Evolutionary conservation across 2,329 filamentous ascomycete species (phyloP), one percentile per base, ranked within the genome.

Genomic region (Lachnellula subtilissima): DNA sequence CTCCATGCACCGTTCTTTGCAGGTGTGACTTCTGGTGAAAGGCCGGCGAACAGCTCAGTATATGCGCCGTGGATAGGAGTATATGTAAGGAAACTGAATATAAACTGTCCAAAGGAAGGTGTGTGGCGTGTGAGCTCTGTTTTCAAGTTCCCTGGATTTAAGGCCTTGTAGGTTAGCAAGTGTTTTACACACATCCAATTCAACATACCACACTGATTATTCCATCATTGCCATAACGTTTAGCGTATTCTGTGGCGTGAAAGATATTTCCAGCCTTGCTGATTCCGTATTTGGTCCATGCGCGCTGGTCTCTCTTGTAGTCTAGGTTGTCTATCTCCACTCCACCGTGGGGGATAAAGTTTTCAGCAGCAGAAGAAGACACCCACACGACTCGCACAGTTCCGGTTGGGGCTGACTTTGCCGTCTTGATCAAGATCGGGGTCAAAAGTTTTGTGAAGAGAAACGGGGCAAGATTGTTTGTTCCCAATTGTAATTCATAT

Each of bases 401-500:
- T 43, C 62, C 61, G 2, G 60, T 52, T 0, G 65, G 63, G 17
- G 55, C 59, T 5, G 56, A 56, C 35, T 63, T 60, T 0, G 69
- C 69, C 1, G 73, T 72, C 17, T 56, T 56, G 25, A 57, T 55
- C 12, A 75, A 57, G 5, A 70, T 58, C 2, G 73, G 73, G 4
- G 64, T 67, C 2, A 75, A 64, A 0, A 74, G 61, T 37, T 71
- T 70, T 3, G 72, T 73, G 53, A 75, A 72, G 1, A 75, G 59
- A 51, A 70, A 74, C 2, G 71, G 70, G 1, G 64, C 73, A 1
- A 75, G 46, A 43, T 65, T 65, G 55, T 76, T 75, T 3, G 68
- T 71, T 14, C 71, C 72, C 9, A 74, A 53, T 35, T 72, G 70
- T 9, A 72, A 48, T 47, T 76, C 73, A 56, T 71, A 68, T 25